Evolutionary conservation across 2,329 filamentous ascomycete genomes (phyloP).

Genomic region (Ophiostoma ulmi): DNA sequence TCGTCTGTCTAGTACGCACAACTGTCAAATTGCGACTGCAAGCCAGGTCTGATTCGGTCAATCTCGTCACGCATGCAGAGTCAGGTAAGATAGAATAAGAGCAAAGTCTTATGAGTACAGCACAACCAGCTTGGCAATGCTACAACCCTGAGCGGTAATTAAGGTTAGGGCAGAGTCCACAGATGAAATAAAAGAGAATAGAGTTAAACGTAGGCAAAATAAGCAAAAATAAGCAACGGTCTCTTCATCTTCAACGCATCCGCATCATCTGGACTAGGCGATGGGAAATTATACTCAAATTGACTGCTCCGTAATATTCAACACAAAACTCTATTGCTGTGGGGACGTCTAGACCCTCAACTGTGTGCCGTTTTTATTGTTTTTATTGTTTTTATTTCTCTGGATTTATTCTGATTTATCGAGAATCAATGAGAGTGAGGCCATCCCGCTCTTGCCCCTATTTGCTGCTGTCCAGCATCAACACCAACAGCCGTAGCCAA

Average conservation of each 20-base stretch:
- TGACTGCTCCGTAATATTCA: background rate
- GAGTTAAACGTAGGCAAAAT: background rate
- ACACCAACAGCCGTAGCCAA: background rate
- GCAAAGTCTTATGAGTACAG: no score
- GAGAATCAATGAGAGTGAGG: no score
- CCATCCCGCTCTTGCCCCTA: no score
- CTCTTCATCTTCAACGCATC: background rate
- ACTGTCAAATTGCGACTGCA: background rate
- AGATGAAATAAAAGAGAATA: background rate
- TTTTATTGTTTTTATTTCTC: no score
- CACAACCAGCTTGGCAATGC: background rate
- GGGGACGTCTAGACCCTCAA: background rate
- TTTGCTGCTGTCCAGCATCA: no score
- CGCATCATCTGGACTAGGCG: no score
- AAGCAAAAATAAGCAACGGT: no score
- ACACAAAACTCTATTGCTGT: slow-evolving; percentile 3
- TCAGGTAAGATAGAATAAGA: background rate
- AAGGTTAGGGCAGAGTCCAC: background rate
- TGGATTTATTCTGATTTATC: no score
- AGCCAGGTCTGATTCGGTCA: no score
- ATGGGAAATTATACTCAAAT: background rate
- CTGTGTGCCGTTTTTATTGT: background rate
- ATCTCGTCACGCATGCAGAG: background rate
- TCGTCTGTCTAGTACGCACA: background rate
- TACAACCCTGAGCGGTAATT: background rate